Conservation (phyloP, 441 rosid genomes). For the Adansonia rubrostipa region DNA sequence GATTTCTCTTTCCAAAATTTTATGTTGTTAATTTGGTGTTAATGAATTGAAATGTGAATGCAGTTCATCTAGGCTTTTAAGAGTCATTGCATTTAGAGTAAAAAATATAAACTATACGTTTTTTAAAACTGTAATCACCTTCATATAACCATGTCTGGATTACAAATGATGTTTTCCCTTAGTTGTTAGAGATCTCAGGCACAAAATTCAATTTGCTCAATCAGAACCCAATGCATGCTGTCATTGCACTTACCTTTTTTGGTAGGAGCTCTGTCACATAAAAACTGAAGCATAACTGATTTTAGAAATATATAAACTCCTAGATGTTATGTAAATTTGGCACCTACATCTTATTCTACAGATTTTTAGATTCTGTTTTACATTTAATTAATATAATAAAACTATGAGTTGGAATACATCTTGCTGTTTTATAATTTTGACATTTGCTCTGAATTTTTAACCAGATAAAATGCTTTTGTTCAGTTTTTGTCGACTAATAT, state of each 20-base stretch:
- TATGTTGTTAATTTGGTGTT: constrained; percentile 10
- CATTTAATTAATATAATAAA: neutral
- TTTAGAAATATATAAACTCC: neutral
- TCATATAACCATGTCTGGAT: neutral
- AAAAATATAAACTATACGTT: neutral
- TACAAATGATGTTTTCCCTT: neutral
- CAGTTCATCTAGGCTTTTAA: neutral
- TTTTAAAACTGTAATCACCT: neutral
- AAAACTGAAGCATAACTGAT: neutral
- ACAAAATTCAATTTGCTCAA: neutral
- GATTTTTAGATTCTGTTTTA: constrained; percentile 10
- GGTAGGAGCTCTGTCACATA: neutral
- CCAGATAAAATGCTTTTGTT: neutral
- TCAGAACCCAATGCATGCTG: neutral
- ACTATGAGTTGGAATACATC: neutral
- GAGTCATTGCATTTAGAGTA: neutral
- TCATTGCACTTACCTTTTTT: neutral
- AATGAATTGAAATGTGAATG: neutral
- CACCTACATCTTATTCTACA: constrained; percentile 14
- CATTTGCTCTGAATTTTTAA: neutral
- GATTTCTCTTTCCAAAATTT: neutral
- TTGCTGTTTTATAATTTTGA: neutral
- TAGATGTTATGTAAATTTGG: neutral
- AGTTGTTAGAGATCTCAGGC: neutral
- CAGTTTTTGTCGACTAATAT: neutral